phyloP scores from a whole-genome alignment of 768 basidiomycete species.

The Rhodotorula graminis region DNA sequence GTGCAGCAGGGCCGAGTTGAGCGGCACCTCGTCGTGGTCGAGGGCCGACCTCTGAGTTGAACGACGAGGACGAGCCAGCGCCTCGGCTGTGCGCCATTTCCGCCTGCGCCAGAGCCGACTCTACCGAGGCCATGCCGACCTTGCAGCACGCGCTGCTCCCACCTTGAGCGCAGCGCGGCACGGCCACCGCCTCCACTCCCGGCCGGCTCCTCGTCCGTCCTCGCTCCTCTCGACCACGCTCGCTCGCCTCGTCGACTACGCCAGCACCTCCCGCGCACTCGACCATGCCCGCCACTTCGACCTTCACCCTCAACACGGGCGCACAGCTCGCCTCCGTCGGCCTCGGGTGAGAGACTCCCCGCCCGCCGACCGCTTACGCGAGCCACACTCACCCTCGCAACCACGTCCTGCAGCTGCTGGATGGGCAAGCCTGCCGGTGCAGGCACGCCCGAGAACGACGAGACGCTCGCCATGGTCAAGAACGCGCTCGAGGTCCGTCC shows the following conservation, averaged over 20 bases:
- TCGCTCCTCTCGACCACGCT: neutral
- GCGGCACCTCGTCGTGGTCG: too few species aligned
- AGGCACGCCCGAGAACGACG: conserved; percentile 50
- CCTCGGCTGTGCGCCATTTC: neutral
- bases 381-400: neutral
- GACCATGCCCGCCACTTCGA: neutral
- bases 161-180: too few species aligned
- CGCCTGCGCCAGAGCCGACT: neutral
- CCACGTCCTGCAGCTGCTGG: conserved; percentile 45
- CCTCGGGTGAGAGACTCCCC: conserved; percentile 30
- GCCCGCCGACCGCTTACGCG: neutral
- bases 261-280: neutral
- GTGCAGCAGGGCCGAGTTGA: too few species aligned
- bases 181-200: neutral
- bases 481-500: neutral
- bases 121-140: neutral
- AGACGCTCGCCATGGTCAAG: conserved; percentile 33
- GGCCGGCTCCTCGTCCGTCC: neutral
- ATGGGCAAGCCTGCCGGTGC: conserved; percentile 49
- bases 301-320: conserved; percentile 51
- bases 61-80: neutral
- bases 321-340: conserved; percentile 52
- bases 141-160: neutral
- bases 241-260: neutral
- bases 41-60: too few species aligned